Evolutionary conservation across 1,139 yeast genomes (phyloP), one percentile per base, ranked within the genome.

Genomic region (Protomyces inouyei): DNA sequence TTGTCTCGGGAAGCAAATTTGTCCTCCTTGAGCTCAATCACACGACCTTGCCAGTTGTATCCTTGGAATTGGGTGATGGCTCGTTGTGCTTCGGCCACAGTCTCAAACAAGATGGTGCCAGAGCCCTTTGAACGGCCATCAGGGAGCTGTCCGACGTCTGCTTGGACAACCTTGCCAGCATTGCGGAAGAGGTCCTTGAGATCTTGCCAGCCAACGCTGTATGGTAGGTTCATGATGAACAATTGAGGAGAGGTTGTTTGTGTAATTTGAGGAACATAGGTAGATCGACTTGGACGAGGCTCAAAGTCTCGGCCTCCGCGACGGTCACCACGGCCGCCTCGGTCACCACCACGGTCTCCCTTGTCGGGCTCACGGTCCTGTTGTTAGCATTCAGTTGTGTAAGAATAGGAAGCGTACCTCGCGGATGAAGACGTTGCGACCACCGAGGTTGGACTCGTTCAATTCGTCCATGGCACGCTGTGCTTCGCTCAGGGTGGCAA

Each of bases 41-140:
- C 91, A 76, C 87, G 88, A 74, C 92, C 96, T 76, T 88, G 88
- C 81, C 90, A 85, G 74, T 88, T 85, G 92, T 88, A 88, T 78
- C 97, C 96, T 79, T 91, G 89, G 75, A 90, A 92, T 75, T 85
- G 87, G 77, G 86, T 93, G 75, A 91, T 88, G 70, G 97, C 97
- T 73, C 88, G 91, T 68, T 81, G 80, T 68, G 98, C 98, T 72
- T 95, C 90, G 75, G 87, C 92, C 68, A 70, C 87, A 68, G 86
- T 84, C 76, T 89, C 96, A 78, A 87, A 91, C 76, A 88, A 92
- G 70, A 92, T 97, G 16, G 87, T 87, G 64, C 97, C 98, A 72
- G 84, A 86, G 1, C 97, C 97, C 75, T 87, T 83, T 1, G 97
- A 88, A 71, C 87, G 83, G 25, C 97, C 96, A 71, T 83, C 81